These are phyloP conservation scores for Francoa sonchifolia DNA, from an alignment of 441 rosid genomes.

Conservation along the genomic window DNA sequence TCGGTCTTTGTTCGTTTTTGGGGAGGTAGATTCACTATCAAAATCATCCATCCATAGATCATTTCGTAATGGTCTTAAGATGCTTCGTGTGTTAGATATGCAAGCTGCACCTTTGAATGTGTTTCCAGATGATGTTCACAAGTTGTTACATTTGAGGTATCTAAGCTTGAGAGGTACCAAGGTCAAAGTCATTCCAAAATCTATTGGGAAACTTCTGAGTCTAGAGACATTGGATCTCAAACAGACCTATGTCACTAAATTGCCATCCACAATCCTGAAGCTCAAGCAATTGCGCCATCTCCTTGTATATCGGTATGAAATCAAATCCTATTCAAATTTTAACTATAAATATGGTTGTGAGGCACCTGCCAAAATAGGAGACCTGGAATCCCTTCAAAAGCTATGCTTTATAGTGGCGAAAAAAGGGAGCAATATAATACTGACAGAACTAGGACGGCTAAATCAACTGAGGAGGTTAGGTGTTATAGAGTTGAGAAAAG, in stretches of 20 bases:
- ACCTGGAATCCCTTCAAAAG: slow-evolving; percentile 23
- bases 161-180: slow-evolving; percentile 22
- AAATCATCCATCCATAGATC: slow-evolving; percentile 4
- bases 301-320: slow-evolving; percentile 20
- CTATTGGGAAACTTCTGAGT: slow-evolving; percentile 21
- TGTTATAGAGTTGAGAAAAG: slow-evolving; percentile 17
- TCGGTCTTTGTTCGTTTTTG: slow-evolving; percentile 33
- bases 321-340: slow-evolving; percentile 12
- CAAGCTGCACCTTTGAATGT: slow-evolving; percentile 10
- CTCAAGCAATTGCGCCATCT: slow-evolving; percentile 29
- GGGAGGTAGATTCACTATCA: slow-evolving; percentile 10
- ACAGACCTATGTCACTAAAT: slow-evolving; percentile 19
- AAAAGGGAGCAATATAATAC: slow-evolving; percentile 5
- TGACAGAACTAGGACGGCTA: slow-evolving; percentile 23
- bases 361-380: slow-evolving; percentile 21
- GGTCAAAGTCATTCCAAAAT: slow-evolving; percentile 18
- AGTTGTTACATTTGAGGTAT: slow-evolving; percentile 17
- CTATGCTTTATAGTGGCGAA: slow-evolving; percentile 24
- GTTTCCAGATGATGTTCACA: slow-evolving; percentile 16
- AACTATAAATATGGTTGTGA: slow-evolving; percentile 23
- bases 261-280: slow-evolving; percentile 19
- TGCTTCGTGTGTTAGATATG: slow-evolving; percentile 23
- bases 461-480: slow-evolving; percentile 27
- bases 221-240: slow-evolving; percentile 33
- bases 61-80: slow-evolving; percentile 3